phyloP scores from a whole-genome alignment of 208 protist species.

The Acanthamoeba lenticulata region DNA sequence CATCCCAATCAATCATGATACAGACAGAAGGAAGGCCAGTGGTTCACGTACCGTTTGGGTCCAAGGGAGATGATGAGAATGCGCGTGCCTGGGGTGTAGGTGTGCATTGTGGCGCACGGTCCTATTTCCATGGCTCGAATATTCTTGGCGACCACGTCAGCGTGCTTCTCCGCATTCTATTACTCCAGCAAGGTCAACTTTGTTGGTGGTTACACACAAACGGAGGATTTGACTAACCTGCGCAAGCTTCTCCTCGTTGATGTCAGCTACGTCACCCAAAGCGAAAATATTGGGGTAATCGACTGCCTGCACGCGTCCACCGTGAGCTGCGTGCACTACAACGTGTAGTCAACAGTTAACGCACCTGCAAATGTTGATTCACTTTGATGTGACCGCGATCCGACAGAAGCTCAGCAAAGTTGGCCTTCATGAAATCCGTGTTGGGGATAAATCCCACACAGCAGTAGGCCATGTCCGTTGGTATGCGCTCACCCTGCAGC shows the following conservation, averaged over 20 bases:
- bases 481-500: background rate
- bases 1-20: background rate
- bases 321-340: no score
- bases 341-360: no score
- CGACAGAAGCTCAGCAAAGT: background rate
- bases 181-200: background rate
- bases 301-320: background rate
- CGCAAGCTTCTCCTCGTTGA: slow-evolving; percentile 26
- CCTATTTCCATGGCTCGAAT: background rate
- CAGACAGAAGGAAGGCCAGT: no score
- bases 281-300: slow-evolving; percentile 37
- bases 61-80: slow-evolving; percentile 32
- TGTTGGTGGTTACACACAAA: background rate
- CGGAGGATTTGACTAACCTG: background rate
- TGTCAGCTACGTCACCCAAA: slow-evolving; percentile 18
- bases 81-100: background rate
- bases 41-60: background rate
- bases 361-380: background rate
- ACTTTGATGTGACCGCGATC: background rate
- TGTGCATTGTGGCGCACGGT: background rate
- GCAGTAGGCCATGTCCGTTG: background rate
- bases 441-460: slow-evolving; percentile 11
- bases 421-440: slow-evolving; percentile 9
- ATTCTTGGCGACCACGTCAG: slow-evolving; percentile 42
- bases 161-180: slow-evolving; percentile 55